Base-by-base conservation (phyloP, 768 basidiomycete species). In the Phanerochaete carnosa region DNA sequence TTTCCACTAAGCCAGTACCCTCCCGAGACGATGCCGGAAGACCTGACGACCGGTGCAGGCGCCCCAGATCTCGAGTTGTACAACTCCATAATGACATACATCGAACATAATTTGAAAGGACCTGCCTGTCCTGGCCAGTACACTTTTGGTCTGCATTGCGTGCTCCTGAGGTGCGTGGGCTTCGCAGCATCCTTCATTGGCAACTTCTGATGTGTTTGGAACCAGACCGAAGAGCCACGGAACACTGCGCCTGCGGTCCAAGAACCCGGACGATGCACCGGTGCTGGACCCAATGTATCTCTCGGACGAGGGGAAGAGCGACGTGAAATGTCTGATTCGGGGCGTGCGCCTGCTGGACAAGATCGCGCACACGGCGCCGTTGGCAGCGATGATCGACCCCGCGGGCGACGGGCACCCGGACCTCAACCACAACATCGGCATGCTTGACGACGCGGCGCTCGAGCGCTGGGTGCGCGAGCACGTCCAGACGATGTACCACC, bases 271-370 rank as follows among this genome's bases (percentile, higher is more conserved):
- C 65, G 79, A 80, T 11, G 56, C 67, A 0, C 80, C 80, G 0
- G n/a, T 75, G 33, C 74, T 82, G 16, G 76, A 82, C 58, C 81
- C 80, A n/a, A 73, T 73, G 79, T 77, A 55, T 62, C 73, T 82
- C 28, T 55, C 54, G 4, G 54, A 55, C 35, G 68, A 72, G 0
- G 76, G 74, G 1, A 62, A 70, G 52, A 76, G 80, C 52, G 80
- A 82, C 58, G 23, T 79, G 11, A 71, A 72, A 22, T 68, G 64
- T 6, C 62, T 82, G 56, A 64, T 77, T 22, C 79, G 81, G 16
- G 80, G 75, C n/a, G 63, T 78, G 37, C 73, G 75, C 32, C 63
- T 75, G 26, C 70, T 78, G 22, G 59, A 73, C 55, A 76, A 73
- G 53, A 74, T 82, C 33, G 70, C 71, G 6, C 68, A 72, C 39